Percentiles rank a stretch among this genome's conserved stretches.
Conservation (phyloP, 768 basidiomycete genomes). For the Lentinula aciculospora region DNA sequence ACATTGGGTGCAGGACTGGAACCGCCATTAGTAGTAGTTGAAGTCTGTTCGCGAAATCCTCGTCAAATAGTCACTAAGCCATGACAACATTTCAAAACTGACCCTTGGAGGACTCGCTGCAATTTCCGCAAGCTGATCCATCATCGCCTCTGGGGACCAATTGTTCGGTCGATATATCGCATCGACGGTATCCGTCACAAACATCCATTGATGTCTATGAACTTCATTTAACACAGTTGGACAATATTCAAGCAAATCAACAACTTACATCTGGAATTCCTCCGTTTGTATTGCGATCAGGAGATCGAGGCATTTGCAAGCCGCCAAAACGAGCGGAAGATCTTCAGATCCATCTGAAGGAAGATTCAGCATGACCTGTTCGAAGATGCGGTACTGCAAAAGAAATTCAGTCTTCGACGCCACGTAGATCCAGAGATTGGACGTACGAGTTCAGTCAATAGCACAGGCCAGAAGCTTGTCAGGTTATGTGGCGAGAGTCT, state of each 20-base stretch:
- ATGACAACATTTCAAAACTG: neutral
- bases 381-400: conserved; percentile 81
- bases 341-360: conserved; percentile 85
- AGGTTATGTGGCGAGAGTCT: conserved; percentile 87
- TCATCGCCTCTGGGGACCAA: conserved; percentile 80
- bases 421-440: neutral
- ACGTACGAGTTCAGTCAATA: conserved; percentile 82
- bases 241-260: neutral
- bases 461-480: conserved; percentile 94
- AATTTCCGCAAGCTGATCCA: conserved; percentile 87
- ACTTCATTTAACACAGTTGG: neutral
- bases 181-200: conserved; percentile 95
- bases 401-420: neutral
- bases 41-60: neutral
- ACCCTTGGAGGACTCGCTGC: conserved; percentile 57
- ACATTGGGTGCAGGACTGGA: neutral
- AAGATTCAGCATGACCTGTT: conserved; percentile 63
- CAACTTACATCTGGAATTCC: conserved; percentile 88
- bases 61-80: neutral
- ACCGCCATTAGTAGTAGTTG: neutral
- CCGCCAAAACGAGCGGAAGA: conserved; percentile 76
- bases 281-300: conserved; percentile 91
- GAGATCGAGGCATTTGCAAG: conserved; percentile 91
- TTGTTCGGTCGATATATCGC: conserved; percentile 84
- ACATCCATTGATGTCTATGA: conserved; percentile 92